Base-by-base conservation (phyloP, 148 eudicot species). In the Fagopyrum esculentum region DNA sequence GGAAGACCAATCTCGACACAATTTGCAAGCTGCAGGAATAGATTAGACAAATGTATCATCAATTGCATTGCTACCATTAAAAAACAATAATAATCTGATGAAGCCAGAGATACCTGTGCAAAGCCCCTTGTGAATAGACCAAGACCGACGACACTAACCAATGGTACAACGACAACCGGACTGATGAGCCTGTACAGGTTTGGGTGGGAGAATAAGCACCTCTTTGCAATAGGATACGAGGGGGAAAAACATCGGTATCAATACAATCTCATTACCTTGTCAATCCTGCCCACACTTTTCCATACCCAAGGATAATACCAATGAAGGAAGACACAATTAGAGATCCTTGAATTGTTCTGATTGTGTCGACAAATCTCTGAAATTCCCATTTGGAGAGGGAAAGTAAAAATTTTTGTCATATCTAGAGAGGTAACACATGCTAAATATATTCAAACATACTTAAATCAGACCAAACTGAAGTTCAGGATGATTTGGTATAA, bases 1-100 rank as follows among this genome's bases (percentile, higher is more conserved):
- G 94, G 97, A 80, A 95, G 79, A 71, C 99, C 99, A 69, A 95
- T 82, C 85, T 92, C 96, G 46, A 90, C 88, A 78, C 99, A 95
- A 40, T 88, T 88, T 17, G 80, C 99, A 57, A 95, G 86, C 99
- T 95, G 83, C 61, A 72, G 3, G 49, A 46, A 61, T 19, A 77
- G 66, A 79, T 16, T 51, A 6, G 45, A 64, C 5, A 64, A 5
- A 7, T 26, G 1, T 61, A 8, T 2, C 10, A 61, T 40, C 1
- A 66, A 40, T 13, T 11, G 40, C n/a, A 64, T 64, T 64, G 2
- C 52, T 8, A 49, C 2, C 2, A 6, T 49, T 49, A 49, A 49
- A 49, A 49, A 49, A 12, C 52, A 49, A 1, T 49, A 8, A 3
- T 9, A 49, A 49, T 64, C 44, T 64, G 45, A 64, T 3, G 61